Base-by-base conservation (phyloP, 495 filamentous ascomycete genomes). In the Pyrenula massariospora region DNA sequence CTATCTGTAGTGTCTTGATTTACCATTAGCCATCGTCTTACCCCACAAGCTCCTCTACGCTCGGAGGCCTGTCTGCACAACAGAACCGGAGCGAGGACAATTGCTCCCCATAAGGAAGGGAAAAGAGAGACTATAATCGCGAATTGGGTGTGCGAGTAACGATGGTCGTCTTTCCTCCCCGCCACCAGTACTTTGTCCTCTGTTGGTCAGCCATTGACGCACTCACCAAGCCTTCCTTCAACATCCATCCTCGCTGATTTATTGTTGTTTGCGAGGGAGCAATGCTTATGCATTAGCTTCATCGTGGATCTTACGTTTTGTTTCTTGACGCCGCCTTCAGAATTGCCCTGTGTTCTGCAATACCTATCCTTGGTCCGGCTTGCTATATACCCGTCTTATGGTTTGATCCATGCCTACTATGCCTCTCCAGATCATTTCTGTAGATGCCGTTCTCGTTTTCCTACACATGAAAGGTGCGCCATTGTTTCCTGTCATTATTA, bases 231-330 rank as follows among this genome's bases (percentile, higher is more conserved):
- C 1, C 69, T 87, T 56, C 86, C 84, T 0, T 84, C 83, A 0
- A 87, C 83, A 1, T 83, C 80, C 47, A 84, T 87, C 5, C 71
- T 87, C 1, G 84, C 84, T 0, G 84, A 84, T 0, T 67, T 87
- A 12, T 87, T 87, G 63, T 68, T 88, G 54, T 88, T 86, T 66
- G 87, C 87, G 84, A 84, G 83, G 10, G 82, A 87, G 59, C 85
- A 88, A 59, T 83, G 80, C 49, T 68, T 87, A n/a, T 77, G 76
- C 12, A 79, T 84, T 12, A 78, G 73, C 60, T 84, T 84, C 0
- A 84, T 87, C 36, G 66, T 88, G 10, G 81, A 77, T 58, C 79
- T 83, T 12, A 78, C 82, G 54, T 83, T 82, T 59, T 73, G 84
- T 56, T 67, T 88, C 11, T 68, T 87, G 10, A 86, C 84, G 0